A percentile compares a stretch with the other conserved stretches of the same genome.
Conservation (phyloP, 1,284 basidiomycete genomes). For the Marasmius oreades region DNA sequence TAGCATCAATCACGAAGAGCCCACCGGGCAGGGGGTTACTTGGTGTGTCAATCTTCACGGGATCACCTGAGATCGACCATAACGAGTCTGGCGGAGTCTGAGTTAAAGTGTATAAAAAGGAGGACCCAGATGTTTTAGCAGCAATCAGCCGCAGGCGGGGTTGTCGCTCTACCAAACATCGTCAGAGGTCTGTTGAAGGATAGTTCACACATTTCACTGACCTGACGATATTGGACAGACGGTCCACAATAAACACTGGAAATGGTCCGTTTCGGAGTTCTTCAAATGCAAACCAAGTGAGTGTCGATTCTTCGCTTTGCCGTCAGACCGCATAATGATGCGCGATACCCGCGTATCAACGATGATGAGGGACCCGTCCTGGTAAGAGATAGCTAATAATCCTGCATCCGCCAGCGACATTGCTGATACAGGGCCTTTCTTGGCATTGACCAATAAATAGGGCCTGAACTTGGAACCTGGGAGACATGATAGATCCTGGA, state of each 20-base stretch:
- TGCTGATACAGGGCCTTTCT: conserved; percentile 46
- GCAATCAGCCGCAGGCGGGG: conserved; percentile 43
- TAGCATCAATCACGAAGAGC: conserved; percentile 61
- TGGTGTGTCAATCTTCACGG: conserved; percentile 41
- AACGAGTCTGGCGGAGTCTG: conserved; percentile 32
- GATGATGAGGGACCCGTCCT: conserved; percentile 55
- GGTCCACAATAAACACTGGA: conserved; percentile 64
- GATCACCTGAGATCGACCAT: conserved; percentile 46
- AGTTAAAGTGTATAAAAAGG: conserved; percentile 53
- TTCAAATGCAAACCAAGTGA: conserved; percentile 27
- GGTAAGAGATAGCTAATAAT: conserved; percentile 70
- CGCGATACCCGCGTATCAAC: conserved; percentile 72
- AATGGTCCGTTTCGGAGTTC: conserved; percentile 33
- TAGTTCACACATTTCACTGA: conserved; percentile 16
- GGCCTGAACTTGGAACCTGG: conserved; percentile 53
- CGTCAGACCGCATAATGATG: conserved; percentile 43
- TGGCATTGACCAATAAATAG: conserved; percentile 54
- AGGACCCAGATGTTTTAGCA: conserved; percentile 54
- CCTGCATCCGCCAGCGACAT: conserved; percentile 62
- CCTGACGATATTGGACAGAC: conserved; percentile 55
- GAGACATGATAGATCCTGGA: conserved; percentile 40
- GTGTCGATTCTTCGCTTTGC: conserved; percentile 29
- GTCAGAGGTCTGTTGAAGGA: no score
- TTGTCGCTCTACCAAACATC: not conserved
- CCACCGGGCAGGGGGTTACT: conserved; percentile 46